Conservation (phyloP, 2,329 filamentous ascomycete species). For the Calonectria pseudoturangicola region DNA sequence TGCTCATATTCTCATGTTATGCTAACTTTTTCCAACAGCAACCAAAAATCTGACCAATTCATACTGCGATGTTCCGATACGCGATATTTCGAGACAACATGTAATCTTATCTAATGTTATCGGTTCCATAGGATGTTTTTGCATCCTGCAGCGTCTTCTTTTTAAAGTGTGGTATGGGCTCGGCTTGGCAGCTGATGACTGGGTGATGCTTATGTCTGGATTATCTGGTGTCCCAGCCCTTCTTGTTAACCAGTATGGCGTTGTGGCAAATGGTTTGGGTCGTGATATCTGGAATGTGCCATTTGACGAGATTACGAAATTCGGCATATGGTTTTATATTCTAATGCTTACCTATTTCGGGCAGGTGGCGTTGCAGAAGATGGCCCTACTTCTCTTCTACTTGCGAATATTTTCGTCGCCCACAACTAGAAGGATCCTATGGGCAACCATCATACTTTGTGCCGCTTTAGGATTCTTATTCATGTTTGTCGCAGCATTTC, state of each 20-base stretch:
- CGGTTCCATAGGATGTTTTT: neutral
- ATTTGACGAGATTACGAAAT: neutral
- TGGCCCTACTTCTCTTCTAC: conserved; percentile 5
- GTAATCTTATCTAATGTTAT: neutral
- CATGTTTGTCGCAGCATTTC: conserved; percentile 63
- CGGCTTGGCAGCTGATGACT: neutral
- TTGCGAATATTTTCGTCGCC: conserved; percentile 6
- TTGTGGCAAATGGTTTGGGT: neutral
- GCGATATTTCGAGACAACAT: neutral
- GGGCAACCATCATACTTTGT: conserved; percentile 38
- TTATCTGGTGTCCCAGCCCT: neutral
- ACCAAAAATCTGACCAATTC: neutral
- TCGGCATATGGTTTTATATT: neutral
- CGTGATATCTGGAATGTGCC: neutral
- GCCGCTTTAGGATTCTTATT: conserved; percentile 57
- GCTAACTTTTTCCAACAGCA: neutral
- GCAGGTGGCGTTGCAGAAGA: neutral
- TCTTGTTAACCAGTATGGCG: neutral
- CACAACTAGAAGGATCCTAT: conserved; percentile 58
- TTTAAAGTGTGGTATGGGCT: neutral
- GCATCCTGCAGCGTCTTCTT: neutral
- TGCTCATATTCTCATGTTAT: neutral
- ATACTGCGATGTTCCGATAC: neutral
- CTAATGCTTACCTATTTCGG: conserved; percentile 60
- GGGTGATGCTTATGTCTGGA: neutral